A percentile compares a stretch with the other conserved stretches of the same genome.
These are phyloP conservation scores for Mesotaenium endlicherianum DNA, from an alignment of 139 green algal species.

Conservation along the genomic window DNA sequence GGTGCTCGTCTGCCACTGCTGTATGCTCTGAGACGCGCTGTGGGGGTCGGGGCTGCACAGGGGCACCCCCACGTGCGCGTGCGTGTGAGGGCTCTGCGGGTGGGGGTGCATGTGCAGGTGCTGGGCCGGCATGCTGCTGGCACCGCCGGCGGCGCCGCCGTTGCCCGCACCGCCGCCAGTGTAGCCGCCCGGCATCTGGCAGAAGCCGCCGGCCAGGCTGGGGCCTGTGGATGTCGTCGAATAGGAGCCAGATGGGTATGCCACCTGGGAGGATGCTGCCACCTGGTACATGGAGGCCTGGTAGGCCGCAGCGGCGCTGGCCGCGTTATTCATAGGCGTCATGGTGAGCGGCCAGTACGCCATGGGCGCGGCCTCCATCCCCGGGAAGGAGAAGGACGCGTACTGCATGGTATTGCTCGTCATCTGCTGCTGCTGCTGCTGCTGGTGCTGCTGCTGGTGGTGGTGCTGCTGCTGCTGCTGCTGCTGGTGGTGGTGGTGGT, in stretches of 20 bases:
- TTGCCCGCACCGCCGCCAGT: no score
- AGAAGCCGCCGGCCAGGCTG: no score
- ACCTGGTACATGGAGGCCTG: slow-evolving; percentile 6
- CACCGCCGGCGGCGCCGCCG: neutral
- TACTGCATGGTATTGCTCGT: neutral
- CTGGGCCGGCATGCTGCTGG: neutral
- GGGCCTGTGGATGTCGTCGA: no score
- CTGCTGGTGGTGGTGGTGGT: neutral
- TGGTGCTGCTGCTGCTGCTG: neutral
- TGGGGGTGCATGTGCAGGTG: neutral
- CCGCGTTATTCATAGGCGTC: slow-evolving; percentile 1
- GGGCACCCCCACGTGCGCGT: neutral
- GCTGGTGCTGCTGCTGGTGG: neutral
- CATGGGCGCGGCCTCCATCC: neutral
- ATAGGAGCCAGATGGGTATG: no score
- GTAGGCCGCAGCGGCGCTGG: neutral
- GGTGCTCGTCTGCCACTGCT: neutral
- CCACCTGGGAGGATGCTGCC: neutral
- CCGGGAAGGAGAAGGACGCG: neutral
- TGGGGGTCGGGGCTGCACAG: neutral
- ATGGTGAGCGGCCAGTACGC: slow-evolving; percentile 19
- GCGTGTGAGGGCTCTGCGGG: neutral
- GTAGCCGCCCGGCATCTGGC: no score
- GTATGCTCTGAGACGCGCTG: no score
- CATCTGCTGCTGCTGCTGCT: neutral